Evolutionary conservation across 1,284 basidiomycete species (phyloP), one percentile per base, ranked within the genome.

Genomic region (Puccinia triticina): DNA sequence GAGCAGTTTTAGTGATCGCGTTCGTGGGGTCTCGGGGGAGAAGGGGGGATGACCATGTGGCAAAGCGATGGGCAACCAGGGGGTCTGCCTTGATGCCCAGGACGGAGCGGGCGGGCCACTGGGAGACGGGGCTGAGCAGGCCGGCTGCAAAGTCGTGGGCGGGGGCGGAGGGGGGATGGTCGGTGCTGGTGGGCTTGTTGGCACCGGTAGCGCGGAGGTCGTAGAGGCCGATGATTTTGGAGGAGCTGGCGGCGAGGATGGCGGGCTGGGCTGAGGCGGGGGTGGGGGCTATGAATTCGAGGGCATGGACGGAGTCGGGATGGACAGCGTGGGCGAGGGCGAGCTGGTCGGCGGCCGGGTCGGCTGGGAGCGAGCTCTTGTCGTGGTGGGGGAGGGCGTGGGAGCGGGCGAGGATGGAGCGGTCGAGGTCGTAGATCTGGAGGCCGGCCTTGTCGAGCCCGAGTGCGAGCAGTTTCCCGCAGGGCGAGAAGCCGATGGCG

Each of bases 1-100:
- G n/a, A 71, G 16, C 55, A n/a, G 16, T 23, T 21, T 48, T 66
- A 55, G 32, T 40, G 40, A 43, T 43, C 40, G 40, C 40, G 7
- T 43, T 12, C 40, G 4, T 50, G 29, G 21, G n/a, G 26, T 34
- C 16, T 50, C 32, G 37, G 66, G 48, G 59, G 48, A 26, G 61
- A 64, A 48, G 23, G n/a, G 59, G 40, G 48, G 32, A 55, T 37
- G 50, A 80, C 78, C 78, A 80, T 57, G 78, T 59, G 32, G 78
- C 78, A 73, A 80, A 80, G 21, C 78, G 66, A 80, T 80, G 50
- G 46, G 69, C 37, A 59, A 59, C 78, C 26, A 80, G 59, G 46
- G 78, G 78, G 72, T 80, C 78, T 43, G 78, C 43, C 50, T 80
- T 80, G 57, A 80, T 53, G 34, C 78, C 78, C 23, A 71, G 8